A percentile compares a stretch with the other conserved stretches of the same genome.
These are phyloP conservation scores for Hymenotorrendiella dingleyae DNA, from an alignment of 2,329 filamentous ascomycete species.

Conservation along the genomic window DNA sequence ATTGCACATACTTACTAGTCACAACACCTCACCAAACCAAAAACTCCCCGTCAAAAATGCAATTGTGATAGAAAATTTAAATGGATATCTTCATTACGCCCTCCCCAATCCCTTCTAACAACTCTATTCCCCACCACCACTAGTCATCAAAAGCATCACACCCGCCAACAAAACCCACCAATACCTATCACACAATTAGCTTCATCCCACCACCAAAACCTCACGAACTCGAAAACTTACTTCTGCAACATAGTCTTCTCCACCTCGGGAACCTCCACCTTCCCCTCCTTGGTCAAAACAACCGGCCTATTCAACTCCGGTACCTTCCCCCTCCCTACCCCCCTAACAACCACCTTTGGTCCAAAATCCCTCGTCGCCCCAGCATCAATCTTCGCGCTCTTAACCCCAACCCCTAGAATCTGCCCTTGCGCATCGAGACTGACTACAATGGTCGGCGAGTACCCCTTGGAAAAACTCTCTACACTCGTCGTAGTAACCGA, in stretches of 20 bases:
- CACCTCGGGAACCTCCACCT: conserved; percentile 45
- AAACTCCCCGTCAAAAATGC: no score
- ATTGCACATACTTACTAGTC: no score
- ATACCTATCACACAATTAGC: conserved; percentile 34
- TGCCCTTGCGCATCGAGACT: conserved; percentile 41
- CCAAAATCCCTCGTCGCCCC: conserved; percentile 61
- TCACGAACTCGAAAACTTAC: conserved; percentile 39
- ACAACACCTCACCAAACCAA: no score
- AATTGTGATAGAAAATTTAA: no score
- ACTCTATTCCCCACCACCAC: conserved; percentile 40
- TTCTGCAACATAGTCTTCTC: conserved; percentile 64
- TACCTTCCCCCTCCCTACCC: conserved; percentile 44
- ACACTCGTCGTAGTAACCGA: conserved; percentile 50
- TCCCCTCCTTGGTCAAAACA: conserved; percentile 54
- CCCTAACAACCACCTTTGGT: conserved; percentile 48
- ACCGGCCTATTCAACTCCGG: conserved; percentile 59
- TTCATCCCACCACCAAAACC: background rate
- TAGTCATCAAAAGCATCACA: conserved; percentile 47
- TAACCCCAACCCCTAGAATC: conserved; percentile 45
- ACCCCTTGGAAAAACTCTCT: conserved; percentile 56
- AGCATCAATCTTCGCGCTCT: conserved; percentile 56
- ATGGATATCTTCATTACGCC: background rate
- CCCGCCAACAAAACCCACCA: conserved; percentile 57
- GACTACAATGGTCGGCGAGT: conserved; percentile 50
- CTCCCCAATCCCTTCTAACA: background rate